Conservation (phyloP, 1,139 yeast genomes). For the Nadsonia starkeyi-henricii region DNA sequence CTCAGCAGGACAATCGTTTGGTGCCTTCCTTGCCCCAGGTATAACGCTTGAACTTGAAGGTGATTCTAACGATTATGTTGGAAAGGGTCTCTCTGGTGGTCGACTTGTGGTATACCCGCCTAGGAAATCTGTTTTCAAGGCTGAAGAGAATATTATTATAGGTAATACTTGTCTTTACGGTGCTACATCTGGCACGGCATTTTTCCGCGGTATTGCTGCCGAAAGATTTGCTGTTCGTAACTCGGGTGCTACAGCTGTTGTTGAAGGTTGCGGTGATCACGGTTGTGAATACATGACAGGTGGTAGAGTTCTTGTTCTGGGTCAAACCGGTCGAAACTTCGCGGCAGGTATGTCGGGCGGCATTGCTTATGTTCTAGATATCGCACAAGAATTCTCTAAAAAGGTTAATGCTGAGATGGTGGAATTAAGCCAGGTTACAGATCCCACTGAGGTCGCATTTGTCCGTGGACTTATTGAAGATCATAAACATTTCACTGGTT, state of each 20-base stretch:
- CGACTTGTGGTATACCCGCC: constrained; percentile 88
- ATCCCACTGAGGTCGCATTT: constrained; percentile 88
- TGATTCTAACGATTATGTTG: constrained; percentile 95
- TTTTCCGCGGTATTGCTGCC: constrained; percentile 94
- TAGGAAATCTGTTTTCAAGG: constrained; percentile 64
- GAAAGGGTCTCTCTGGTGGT: constrained; percentile 96
- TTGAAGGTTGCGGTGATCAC: constrained; percentile 96
- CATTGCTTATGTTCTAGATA: constrained; percentile 89
- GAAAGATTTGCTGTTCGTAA: constrained; percentile 97
- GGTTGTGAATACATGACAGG: constrained; percentile 99
- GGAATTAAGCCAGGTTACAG: constrained; percentile 62
- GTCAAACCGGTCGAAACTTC: constrained; percentile 85
- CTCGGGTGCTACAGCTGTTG: constrained; percentile 95
- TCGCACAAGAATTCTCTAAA: constrained; percentile 80
- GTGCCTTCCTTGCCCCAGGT: constrained; percentile 95
- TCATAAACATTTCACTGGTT: constrained; percentile 87
- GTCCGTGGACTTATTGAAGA: constrained; percentile 89
- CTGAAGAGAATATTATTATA: constrained; percentile 90
- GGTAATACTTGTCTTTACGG: constrained; percentile 98
- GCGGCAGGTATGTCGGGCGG: constrained; percentile 99
- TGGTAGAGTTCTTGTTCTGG: constrained; percentile 89
- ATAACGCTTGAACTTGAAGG: constrained; percentile 91
- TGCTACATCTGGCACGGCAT: constrained; percentile 91
- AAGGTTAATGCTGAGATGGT: constrained; percentile 76
- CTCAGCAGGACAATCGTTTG: constrained; percentile 96